Conservation (phyloP, 345 rosid genomes). For the Clausena lansium region DNA sequence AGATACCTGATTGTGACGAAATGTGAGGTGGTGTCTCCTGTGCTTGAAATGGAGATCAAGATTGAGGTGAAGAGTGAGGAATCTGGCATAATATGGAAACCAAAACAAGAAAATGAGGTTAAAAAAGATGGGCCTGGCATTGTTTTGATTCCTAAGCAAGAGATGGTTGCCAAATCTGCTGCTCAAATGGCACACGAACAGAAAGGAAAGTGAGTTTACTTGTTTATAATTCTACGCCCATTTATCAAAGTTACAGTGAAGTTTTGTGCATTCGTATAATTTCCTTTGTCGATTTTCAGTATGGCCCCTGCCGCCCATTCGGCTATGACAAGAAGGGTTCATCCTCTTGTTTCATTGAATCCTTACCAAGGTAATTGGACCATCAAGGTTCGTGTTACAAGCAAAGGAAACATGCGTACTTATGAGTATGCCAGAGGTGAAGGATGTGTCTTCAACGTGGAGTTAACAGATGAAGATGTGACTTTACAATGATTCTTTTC, state of each 20-base stretch:
- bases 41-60: slow-evolving; percentile 63
- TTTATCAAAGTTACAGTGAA: background rate
- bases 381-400: slow-evolving; percentile 84
- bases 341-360: slow-evolving; percentile 86
- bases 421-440: slow-evolving; percentile 86
- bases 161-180: slow-evolving; percentile 63
- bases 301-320: slow-evolving; percentile 78
- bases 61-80: slow-evolving; percentile 27
- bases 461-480: slow-evolving; percentile 93
- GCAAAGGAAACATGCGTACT: slow-evolving; percentile 82
- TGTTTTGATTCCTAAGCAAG: slow-evolving; percentile 68
- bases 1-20: slow-evolving; percentile 75
- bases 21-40: slow-evolving; percentile 69
- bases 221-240: background rate
- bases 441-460: slow-evolving; percentile 95
- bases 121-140: slow-evolving; percentile 36
- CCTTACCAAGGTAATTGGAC: slow-evolving; percentile 98
- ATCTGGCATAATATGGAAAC: slow-evolving; percentile 29
- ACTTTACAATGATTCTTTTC: slow-evolving; percentile 15
- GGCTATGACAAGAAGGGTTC: slow-evolving; percentile 91
- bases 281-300: slow-evolving; percentile 33
- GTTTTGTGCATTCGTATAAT: background rate
- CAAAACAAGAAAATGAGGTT: slow-evolving; percentile 44
- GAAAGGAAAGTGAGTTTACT: slow-evolving; percentile 55
- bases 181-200: slow-evolving; percentile 84